These are phyloP conservation scores for Penicillium sp. DNA, from an alignment of 2,329 filamentous ascomycete genomes.

Conservation along the genomic window DNA sequence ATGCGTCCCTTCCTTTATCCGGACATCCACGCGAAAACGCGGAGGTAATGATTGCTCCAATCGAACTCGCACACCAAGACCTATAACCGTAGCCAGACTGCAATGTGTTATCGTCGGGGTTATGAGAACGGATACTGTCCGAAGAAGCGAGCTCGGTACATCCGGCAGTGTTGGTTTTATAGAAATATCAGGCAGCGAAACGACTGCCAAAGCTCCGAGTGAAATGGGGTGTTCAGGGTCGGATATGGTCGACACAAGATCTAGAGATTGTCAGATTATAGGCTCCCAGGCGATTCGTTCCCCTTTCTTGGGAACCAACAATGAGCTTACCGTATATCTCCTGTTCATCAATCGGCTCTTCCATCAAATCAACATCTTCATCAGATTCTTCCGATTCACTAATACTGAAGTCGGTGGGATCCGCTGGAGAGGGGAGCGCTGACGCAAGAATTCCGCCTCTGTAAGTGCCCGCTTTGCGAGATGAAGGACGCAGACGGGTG, in stretches of 20 bases:
- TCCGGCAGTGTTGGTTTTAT: conserved; percentile 60
- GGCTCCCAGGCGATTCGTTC: too few relatives aligned
- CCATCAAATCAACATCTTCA: conserved; percentile 51
- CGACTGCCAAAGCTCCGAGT: conserved; percentile 82
- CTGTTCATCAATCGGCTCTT: conserved; percentile 88
- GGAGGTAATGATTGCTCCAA: conserved; percentile 85
- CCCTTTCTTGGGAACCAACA: too few relatives aligned
- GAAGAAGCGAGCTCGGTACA: conserved; percentile 51
- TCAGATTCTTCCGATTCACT: too few relatives aligned
- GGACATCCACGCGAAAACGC: conserved; percentile 82
- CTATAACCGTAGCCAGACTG: conserved; percentile 90
- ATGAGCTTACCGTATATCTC: conserved; percentile 71
- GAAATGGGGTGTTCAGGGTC: conserved; percentile 95
- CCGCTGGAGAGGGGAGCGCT: too few relatives aligned
- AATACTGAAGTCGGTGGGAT: too few relatives aligned
- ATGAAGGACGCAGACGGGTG: conserved; percentile 57
- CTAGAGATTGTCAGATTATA: too few relatives aligned
- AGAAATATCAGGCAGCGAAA: conserved; percentile 84
- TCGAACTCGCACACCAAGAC: conserved; percentile 80
- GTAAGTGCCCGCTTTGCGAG: too few relatives aligned
- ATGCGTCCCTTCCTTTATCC: conserved; percentile 90
- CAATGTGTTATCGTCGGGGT: conserved; percentile 97
- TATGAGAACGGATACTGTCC: conserved; percentile 74
- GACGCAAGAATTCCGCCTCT: too few relatives aligned
- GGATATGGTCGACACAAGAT: conserved; percentile 86